phyloP scores from a whole-genome alignment of 2,329 filamentous ascomycete genomes.

The Cryphonectria japonica region DNA sequence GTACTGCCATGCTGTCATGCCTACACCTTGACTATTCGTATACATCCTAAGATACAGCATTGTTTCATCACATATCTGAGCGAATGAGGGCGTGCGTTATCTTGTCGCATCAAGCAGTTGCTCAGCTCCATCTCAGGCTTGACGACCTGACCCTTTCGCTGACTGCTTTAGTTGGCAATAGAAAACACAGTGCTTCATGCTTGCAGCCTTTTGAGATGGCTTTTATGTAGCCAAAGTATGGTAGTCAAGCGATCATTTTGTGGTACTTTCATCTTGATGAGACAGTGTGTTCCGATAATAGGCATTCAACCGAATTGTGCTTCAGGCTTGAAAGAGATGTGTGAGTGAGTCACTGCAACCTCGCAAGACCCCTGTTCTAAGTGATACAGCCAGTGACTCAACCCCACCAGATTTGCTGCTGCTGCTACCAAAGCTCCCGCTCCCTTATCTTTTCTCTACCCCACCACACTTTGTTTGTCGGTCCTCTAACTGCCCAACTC shows the following conservation, averaged over 20 bases:
- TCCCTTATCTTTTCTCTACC: conserved; percentile 27
- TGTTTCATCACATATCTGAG: too few relatives aligned
- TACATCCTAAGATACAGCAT: too few relatives aligned
- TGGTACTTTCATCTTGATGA: not conserved
- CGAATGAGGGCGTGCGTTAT: too few relatives aligned
- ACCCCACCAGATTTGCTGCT: conserved; percentile 11
- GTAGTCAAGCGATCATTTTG: not conserved
- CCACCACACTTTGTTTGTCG: conserved; percentile 29
- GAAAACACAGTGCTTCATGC: not conserved
- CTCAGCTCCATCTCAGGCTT: not conserved
- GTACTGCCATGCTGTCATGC: too few relatives aligned
- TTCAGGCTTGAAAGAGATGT: not conserved
- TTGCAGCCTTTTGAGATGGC: not conserved
- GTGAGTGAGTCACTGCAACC: not conserved
- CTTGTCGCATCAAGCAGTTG: not conserved
- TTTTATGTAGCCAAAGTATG: not conserved
- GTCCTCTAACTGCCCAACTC: conserved; percentile 14
- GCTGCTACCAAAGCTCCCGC: conserved; percentile 6
- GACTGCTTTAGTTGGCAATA: not conserved
- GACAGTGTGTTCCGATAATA: not conserved
- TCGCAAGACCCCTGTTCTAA: not conserved
- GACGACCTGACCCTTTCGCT: not conserved
- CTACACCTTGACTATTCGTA: too few relatives aligned
- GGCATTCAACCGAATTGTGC: not conserved
- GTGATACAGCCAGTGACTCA: conserved; percentile 22